Evolutionary conservation across 352 stramenopile species (phyloP).

Genomic region (Phytophthora tentaculata): DNA sequence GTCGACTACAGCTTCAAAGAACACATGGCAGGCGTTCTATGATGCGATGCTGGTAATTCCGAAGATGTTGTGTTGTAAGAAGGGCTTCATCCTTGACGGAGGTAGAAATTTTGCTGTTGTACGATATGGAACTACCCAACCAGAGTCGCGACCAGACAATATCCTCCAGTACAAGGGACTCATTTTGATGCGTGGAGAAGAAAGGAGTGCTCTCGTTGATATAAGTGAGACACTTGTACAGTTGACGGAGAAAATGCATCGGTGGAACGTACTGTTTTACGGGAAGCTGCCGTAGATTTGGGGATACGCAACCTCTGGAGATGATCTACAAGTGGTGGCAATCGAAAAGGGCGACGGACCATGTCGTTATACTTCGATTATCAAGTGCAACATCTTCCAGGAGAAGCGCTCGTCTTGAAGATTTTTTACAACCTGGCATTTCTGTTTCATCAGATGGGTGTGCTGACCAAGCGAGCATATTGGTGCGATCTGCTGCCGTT

Average conservation of each 20-base stretch:
- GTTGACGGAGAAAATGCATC: background rate
- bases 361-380: background rate
- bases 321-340: slow-evolving; percentile 13
- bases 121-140: background rate
- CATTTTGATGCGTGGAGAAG: background rate
- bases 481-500: background rate
- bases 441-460: slow-evolving; percentile 9
- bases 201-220: background rate
- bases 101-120: too few relatives aligned
- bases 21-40: too few relatives aligned
- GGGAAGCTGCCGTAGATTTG: slow-evolving; percentile 31
- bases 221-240: background rate
- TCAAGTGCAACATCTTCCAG: background rate
- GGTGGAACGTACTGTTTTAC: slow-evolving; percentile 14
- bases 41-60: too few relatives aligned
- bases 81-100: too few relatives aligned
- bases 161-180: background rate
- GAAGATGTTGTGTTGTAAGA: too few relatives aligned
- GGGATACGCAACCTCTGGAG: slow-evolving; percentile 19
- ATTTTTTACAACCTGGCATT: slow-evolving; percentile 26
- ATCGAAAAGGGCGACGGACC: slow-evolving; percentile 13
- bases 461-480: slow-evolving; percentile 3
- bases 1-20: too few relatives aligned
- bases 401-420: slow-evolving; percentile 11
- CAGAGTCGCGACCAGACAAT: background rate